These are phyloP conservation scores for Parastagonospora nodorum DNA, from an alignment of 2,329 filamentous ascomycete genomes.

Conservation along the genomic window DNA sequence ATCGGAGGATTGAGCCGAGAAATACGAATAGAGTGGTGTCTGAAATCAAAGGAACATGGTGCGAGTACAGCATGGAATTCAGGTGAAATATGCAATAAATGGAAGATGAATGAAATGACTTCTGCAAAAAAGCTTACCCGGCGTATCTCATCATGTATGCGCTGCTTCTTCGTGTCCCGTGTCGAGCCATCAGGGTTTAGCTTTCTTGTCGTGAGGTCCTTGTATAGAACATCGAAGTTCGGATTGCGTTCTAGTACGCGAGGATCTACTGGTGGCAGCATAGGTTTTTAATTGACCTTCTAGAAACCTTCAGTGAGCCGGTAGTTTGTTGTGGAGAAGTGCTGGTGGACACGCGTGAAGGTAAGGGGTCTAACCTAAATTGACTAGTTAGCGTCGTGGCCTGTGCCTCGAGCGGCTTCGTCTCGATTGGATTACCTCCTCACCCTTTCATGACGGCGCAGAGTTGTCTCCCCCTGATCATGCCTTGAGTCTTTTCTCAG, in stretches of 20 bases:
- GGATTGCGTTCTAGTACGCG: constrained; percentile 47
- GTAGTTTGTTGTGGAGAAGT: background rate
- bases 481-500: too few species aligned
- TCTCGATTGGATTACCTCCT: too few species aligned
- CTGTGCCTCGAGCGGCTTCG: background rate
- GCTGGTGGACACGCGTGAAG: background rate
- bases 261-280: constrained; percentile 51
- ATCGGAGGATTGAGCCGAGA: background rate
- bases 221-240: constrained; percentile 52
- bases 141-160: constrained; percentile 47
- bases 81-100: too few species aligned
- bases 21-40: background rate
- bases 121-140: constrained; percentile 33
- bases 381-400: background rate
- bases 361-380: background rate
- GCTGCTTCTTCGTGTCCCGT: constrained; percentile 48
- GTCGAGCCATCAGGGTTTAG: constrained; percentile 53
- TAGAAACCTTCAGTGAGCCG: background rate
- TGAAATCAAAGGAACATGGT: too few species aligned
- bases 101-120: too few species aligned
- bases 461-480: too few species aligned
- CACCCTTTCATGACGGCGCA: too few species aligned
- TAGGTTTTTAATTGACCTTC: constrained; percentile 12
- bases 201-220: constrained; percentile 50
- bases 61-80: too few species aligned